A percentile compares a stretch with the other conserved stretches of the same genome.
Conservation (phyloP, 805 yeast genomes). For the Schizosaccharomyces lindneri region DNA sequence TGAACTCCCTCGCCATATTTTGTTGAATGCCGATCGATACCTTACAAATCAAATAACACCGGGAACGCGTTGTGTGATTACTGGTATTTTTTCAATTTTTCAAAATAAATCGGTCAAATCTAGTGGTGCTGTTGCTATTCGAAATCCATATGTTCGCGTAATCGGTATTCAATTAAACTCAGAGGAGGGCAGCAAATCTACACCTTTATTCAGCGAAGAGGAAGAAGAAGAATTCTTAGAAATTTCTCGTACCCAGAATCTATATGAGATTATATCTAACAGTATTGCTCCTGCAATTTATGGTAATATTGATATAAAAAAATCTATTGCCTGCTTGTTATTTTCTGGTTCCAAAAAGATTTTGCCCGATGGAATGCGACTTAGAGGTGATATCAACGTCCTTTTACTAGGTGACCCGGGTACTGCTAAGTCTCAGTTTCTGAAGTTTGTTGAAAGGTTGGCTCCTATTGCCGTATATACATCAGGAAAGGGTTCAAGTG, state of each 20-base stretch:
- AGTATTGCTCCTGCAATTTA: slow-evolving; percentile 93
- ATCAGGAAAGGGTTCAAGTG: slow-evolving; percentile 97
- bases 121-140: slow-evolving; percentile 52
- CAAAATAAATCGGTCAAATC: slow-evolving; percentile 36
- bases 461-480: slow-evolving; percentile 90
- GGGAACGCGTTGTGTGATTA: slow-evolving; percentile 75
- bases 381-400: slow-evolving; percentile 92
- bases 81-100: slow-evolving; percentile 81
- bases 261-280: slow-evolving; percentile 60
- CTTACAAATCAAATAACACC: slow-evolving; percentile 80
- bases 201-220: slow-evolving; percentile 52
- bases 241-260: slow-evolving; percentile 56
- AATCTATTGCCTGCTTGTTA: slow-evolving; percentile 70
- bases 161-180: slow-evolving; percentile 68
- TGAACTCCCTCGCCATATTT: slow-evolving; percentile 87
- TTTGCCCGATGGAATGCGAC: slow-evolving; percentile 84
- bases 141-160: slow-evolving; percentile 74
- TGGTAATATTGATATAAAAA: slow-evolving; percentile 81
- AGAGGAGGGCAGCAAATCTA: slow-evolving; percentile 41
- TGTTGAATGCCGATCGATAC: slow-evolving; percentile 69
- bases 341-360: slow-evolving; percentile 87
- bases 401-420: slow-evolving; percentile 93
- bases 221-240: slow-evolving; percentile 80
- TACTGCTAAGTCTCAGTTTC: slow-evolving; percentile 88
- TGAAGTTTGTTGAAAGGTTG: slow-evolving; percentile 84